Conservation (phyloP, 2,329 filamentous ascomycete genomes). For the Thermomyces lanuginosus region DNA sequence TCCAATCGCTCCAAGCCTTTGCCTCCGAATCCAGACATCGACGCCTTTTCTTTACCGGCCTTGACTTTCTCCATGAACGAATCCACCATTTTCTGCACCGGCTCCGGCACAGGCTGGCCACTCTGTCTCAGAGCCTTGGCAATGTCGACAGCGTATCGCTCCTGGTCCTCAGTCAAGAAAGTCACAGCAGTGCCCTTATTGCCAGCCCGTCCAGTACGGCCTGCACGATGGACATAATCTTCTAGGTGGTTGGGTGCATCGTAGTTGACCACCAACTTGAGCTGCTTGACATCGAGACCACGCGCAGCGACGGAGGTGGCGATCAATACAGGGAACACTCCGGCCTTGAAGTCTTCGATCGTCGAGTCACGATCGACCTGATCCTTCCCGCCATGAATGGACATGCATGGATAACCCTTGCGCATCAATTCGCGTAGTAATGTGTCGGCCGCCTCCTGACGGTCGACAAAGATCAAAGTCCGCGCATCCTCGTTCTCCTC, state of each 20-base stretch:
- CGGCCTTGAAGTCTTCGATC: constrained; percentile 84
- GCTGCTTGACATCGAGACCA: constrained; percentile 85
- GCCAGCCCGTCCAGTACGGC: constrained; percentile 83
- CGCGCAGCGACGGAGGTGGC: constrained; percentile 91
- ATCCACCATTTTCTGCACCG: constrained; percentile 43
- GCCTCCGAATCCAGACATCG: constrained; percentile 74
- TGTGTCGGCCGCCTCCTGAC: constrained; percentile 77
- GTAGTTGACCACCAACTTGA: constrained; percentile 92
- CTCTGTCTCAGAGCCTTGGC: constrained; percentile 86
- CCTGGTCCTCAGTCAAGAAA: constrained; percentile 80
- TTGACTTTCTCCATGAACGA: constrained; percentile 82
- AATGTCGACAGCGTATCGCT: constrained; percentile 76
- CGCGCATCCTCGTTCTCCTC: constrained; percentile 77
- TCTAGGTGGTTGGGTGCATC: constrained; percentile 88
- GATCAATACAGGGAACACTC: constrained; percentile 74
- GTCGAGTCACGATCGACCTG: constrained; percentile 86
- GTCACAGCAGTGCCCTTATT: constrained; percentile 92
- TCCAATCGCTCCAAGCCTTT: constrained; percentile 87
- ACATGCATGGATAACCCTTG: constrained; percentile 81
- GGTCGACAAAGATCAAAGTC: constrained; percentile 78
- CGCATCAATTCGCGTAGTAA: constrained; percentile 60
- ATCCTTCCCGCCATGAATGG: constrained; percentile 85
- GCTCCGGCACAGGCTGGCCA: constrained; percentile 63
- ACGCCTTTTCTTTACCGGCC: constrained; percentile 73
- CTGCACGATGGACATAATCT: constrained; percentile 89